A percentile compares a stretch with the other conserved stretches of the same genome.
phyloP scores from a whole-genome alignment of 2,329 filamentous ascomycete genomes.

The Aspergillus sp. region DNA sequence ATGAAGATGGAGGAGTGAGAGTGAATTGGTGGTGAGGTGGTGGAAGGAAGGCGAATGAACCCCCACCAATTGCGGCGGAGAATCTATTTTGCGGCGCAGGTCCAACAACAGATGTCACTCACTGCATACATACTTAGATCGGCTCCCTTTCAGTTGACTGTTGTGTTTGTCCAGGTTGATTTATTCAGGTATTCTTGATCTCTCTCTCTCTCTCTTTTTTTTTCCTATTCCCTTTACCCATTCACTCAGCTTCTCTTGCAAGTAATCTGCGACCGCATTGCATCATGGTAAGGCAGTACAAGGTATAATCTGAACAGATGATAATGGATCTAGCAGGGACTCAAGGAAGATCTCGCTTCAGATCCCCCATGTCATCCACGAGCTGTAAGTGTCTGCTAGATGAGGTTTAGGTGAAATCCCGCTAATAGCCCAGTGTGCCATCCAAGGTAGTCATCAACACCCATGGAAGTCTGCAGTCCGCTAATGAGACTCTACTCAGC shows the following conservation, averaged over 20 bases:
- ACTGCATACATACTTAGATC: neutral
- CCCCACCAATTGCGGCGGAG: slow-evolving; percentile 32
- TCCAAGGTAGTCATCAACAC: slow-evolving; percentile 64
- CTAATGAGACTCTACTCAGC: slow-evolving; percentile 48
- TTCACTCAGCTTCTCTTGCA: neutral
- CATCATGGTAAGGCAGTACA: slow-evolving; percentile 26
- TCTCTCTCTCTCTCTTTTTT: too few species aligned
- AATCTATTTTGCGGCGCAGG: slow-evolving; percentile 38
- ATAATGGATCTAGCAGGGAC: slow-evolving; percentile 18
- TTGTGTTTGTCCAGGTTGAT: neutral
- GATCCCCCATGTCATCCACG: slow-evolving; percentile 81
- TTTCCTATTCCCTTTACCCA: neutral
- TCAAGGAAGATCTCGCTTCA: slow-evolving; percentile 68
- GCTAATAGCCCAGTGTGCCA: slow-evolving; percentile 65
- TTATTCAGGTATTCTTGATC: too few species aligned
- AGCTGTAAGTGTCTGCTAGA: slow-evolving; percentile 58
- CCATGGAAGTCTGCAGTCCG: neutral
- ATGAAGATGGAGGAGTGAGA: slow-evolving; percentile 13
- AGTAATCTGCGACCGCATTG: slow-evolving; percentile 9
- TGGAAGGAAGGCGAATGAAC: slow-evolving; percentile 18
- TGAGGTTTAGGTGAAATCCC: neutral
- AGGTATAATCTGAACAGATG: slow-evolving; percentile 2
- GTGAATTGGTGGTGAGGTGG: slow-evolving; percentile 6
- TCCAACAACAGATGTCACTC: slow-evolving; percentile 2
- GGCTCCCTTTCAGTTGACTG: slow-evolving; percentile 1